These are phyloP conservation scores for Biscutella laevigata DNA, from an alignment of 441 rosid species.

Conservation along the genomic window DNA sequence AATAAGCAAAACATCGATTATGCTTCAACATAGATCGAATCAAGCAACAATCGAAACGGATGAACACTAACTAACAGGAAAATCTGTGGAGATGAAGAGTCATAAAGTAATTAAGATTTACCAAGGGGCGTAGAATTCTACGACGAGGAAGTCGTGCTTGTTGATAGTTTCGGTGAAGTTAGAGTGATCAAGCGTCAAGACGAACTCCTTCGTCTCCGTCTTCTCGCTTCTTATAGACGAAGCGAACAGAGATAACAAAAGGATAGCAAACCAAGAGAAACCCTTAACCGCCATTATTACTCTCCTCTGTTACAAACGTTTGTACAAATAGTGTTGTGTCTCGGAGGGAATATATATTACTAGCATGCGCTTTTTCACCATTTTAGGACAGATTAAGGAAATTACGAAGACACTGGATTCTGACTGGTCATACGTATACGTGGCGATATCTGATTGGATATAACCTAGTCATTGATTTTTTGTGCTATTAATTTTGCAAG, in stretches of 20 bases:
- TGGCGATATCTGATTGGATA: conserved; percentile 27
- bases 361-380: no score
- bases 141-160: conserved; percentile 78
- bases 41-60: no score
- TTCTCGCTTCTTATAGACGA: conserved; percentile 35
- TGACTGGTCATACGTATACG: conserved; percentile 28
- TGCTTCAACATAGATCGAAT: no score
- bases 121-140: conserved; percentile 98
- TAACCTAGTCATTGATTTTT: conserved; percentile 33
- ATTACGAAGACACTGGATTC: conserved; percentile 18
- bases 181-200: conserved; percentile 69
- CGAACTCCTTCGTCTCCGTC: conserved; percentile 57
- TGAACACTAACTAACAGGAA: no score
- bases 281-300: conserved; percentile 30
- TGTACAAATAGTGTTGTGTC: no score
- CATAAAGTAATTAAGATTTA: no score
- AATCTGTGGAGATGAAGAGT: no score
- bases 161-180: conserved; percentile 67
- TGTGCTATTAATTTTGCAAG: conserved; percentile 28
- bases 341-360: conserved; percentile 5
- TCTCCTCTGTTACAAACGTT: no score
- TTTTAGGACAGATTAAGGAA: no score
- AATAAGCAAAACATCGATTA: no score
- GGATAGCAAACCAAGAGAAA: conserved; percentile 30
- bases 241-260: conserved; percentile 30